A percentile compares a stretch with the other conserved stretches of the same genome.
Evolutionary conservation across 805 yeast species (phyloP).

Genomic region (Candida yuanshanica): DNA sequence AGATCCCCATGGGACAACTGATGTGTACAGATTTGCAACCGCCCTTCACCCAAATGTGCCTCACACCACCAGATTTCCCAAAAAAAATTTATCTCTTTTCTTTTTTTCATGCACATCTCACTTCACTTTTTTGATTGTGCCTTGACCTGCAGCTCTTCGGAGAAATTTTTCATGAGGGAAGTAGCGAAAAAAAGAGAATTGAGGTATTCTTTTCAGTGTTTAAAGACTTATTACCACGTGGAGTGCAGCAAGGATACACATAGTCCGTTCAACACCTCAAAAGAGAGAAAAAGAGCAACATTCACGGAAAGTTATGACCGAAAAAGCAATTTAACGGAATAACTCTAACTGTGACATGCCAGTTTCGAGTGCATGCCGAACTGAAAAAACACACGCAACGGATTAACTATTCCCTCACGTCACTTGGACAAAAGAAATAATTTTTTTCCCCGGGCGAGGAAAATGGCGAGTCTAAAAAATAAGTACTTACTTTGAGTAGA

Average conservation of each 20-base stretch:
- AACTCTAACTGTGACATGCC: too few species aligned
- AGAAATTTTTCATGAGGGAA: neutral
- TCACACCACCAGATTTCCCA: constrained; percentile 3
- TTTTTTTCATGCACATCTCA: neutral
- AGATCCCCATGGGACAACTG: constrained; percentile 5
- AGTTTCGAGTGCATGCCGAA: too few species aligned
- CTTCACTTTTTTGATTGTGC: neutral
- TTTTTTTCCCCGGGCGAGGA: neutral
- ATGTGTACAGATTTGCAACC: neutral
- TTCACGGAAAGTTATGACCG: too few species aligned
- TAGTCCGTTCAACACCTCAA: too few species aligned
- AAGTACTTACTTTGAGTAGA: too few species aligned
- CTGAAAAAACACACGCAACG: neutral
- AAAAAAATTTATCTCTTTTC: constrained; percentile 8
- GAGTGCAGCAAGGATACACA: too few species aligned
- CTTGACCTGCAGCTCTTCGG: neutral
- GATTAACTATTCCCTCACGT: neutral
- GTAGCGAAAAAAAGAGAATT: neutral
- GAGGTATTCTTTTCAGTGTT: neutral
- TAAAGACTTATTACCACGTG: too few species aligned
- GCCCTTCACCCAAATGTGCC: neutral
- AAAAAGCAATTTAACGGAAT: too few species aligned
- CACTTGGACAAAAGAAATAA: too few species aligned
- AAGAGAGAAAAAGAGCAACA: too few species aligned
- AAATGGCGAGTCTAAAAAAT: neutral